These are phyloP conservation scores for Sporisorium iseilematis-ciliati DNA, from an alignment of 1,284 basidiomycete species.

Conservation along the genomic window DNA sequence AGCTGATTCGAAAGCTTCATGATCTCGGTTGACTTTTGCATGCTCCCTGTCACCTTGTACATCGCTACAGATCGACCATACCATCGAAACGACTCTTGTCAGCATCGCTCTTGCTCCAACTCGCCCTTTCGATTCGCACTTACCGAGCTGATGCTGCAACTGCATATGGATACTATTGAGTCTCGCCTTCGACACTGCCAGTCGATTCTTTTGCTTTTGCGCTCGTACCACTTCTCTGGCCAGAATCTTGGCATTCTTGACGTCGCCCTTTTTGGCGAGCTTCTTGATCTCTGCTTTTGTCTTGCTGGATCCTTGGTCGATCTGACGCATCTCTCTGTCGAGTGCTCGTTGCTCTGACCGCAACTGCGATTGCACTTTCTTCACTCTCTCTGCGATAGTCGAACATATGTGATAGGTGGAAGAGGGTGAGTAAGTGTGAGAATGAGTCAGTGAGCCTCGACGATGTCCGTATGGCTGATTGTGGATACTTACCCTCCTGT, in stretches of 20 bases:
- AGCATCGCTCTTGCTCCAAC: not conserved
- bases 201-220: conserved; percentile 90
- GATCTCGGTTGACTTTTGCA: conserved; percentile 98
- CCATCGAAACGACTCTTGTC: not conserved
- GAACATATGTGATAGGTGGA: no score
- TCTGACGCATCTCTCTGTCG: conserved; percentile 73
- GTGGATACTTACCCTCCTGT: conserved; percentile 78
- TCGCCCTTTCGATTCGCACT: conserved; percentile 59
- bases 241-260: conserved; percentile 89
- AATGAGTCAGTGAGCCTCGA: no score
- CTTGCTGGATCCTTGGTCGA: conserved; percentile 85
- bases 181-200: conserved; percentile 91
- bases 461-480: not conserved
- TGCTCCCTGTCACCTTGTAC: conserved; percentile 93
- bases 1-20: conserved; percentile 97
- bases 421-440: no score
- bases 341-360: conserved; percentile 63
- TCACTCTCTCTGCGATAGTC: conserved; percentile 47
- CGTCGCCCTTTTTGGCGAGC: conserved; percentile 89
- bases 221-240: conserved; percentile 94
- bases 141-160: conserved; percentile 91
- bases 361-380: conserved; percentile 62
- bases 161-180: conserved; percentile 92
- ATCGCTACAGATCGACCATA: conserved; percentile 77
- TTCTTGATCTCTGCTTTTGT: conserved; percentile 87